Evolutionary conservation across 1,139 yeast genomes (phyloP).

Genomic region (Tardiomyces blankii): DNA sequence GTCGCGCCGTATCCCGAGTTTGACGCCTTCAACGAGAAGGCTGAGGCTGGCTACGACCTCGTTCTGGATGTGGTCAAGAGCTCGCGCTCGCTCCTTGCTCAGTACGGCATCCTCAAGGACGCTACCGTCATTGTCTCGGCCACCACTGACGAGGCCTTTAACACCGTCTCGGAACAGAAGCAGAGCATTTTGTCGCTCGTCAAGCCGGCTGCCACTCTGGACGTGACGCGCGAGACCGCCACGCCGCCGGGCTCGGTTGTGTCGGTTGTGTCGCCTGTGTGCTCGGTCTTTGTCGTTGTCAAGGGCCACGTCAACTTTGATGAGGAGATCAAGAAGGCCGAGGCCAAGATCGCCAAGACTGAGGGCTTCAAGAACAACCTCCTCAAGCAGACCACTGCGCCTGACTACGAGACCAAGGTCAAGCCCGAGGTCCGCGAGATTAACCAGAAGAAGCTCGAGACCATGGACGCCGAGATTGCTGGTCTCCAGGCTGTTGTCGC

Average conservation of each 20-base stretch:
- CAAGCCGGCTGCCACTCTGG: slow-evolving; percentile 71
- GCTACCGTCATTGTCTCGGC: slow-evolving; percentile 80
- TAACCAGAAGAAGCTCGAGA: slow-evolving; percentile 59
- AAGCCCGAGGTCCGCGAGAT: slow-evolving; percentile 69
- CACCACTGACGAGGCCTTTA: slow-evolving; percentile 34
- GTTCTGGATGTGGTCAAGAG: slow-evolving; percentile 81
- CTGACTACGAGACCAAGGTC: slow-evolving; percentile 83
- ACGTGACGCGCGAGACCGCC: slow-evolving; percentile 41
- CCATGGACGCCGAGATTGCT: slow-evolving; percentile 72
- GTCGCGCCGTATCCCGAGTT: slow-evolving; percentile 72
- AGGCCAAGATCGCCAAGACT: slow-evolving; percentile 51
- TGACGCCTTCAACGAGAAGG: slow-evolving; percentile 43
- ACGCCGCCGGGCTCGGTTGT: slow-evolving; percentile 86
- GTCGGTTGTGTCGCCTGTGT: slow-evolving; percentile 66
- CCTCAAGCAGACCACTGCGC: slow-evolving; percentile 52
- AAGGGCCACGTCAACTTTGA: slow-evolving; percentile 93
- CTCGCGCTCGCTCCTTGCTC: slow-evolving; percentile 85
- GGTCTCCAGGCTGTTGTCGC: slow-evolving; percentile 39
- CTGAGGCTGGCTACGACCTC: slow-evolving; percentile 68
- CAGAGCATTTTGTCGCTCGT: slow-evolving; percentile 81
- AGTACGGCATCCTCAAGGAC: slow-evolving; percentile 77
- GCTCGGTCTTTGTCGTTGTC: slow-evolving; percentile 81
- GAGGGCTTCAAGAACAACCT: slow-evolving; percentile 37
- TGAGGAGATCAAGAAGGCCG: slow-evolving; percentile 75
- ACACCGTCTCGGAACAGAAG: slow-evolving; percentile 57